phyloP scores from a whole-genome alignment of 129 eudicot species.

The Flaveria linearis region DNA sequence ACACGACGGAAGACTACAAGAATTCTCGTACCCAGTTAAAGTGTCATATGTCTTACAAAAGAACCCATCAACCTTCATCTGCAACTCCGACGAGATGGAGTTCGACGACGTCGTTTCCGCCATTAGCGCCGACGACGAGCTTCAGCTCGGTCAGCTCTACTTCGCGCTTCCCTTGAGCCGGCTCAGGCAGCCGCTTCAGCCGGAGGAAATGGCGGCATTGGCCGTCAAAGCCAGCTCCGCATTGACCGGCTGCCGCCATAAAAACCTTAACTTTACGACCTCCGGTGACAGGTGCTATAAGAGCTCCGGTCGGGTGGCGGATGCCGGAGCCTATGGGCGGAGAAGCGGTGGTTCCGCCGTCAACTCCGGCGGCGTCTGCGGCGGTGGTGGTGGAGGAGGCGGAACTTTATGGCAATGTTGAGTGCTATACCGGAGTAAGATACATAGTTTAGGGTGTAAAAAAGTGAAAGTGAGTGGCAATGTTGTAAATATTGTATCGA shows the following conservation, averaged over 20 bases:
- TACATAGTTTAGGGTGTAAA: not conserved
- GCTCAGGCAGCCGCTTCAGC: conserved; percentile 53
- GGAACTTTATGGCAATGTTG: conserved; percentile 48
- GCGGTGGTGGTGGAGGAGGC: conserved; percentile 46
- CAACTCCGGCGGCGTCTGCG: conserved; percentile 4
- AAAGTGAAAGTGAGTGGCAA: not conserved
- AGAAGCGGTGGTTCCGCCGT: conserved; percentile 34
- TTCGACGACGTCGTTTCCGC: conserved; percentile 74
- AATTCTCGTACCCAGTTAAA: conserved; percentile 72
- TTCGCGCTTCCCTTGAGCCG: conserved; percentile 73
- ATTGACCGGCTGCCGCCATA: conserved; percentile 63
- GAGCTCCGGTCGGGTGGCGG: conserved; percentile 50
- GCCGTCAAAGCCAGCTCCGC: conserved; percentile 95
- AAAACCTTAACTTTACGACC: conserved; percentile 31
- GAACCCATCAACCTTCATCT: conserved; percentile 65
- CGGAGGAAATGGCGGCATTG: conserved; percentile 97
- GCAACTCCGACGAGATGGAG: conserved; percentile 96
- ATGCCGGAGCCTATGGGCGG: conserved; percentile 33
- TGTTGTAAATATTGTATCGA: conserved; percentile 43
- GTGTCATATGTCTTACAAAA: conserved; percentile 62
- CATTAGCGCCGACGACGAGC: conserved; percentile 57
- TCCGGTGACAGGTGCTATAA: conserved; percentile 37
- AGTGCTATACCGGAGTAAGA: conserved; percentile 79
- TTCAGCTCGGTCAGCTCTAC: conserved; percentile 75
- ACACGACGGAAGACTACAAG: conserved; percentile 76